Base-by-base conservation (phyloP, 768 basidiomycete genomes). In the Auriscalpium microsporum region DNA sequence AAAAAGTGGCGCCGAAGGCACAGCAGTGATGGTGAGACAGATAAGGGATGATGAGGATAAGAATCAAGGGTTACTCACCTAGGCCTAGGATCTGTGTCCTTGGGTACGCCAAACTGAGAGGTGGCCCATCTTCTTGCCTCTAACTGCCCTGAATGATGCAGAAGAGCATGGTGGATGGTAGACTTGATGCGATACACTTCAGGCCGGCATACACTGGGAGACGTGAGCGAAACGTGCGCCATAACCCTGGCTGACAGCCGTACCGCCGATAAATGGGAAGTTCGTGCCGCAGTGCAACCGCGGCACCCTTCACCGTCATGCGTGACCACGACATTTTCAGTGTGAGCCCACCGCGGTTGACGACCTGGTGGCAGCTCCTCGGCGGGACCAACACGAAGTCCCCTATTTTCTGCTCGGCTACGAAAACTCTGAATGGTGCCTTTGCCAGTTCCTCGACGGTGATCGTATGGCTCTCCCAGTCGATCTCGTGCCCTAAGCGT, bases 291-390 rank as follows among this genome's bases (percentile, higher is more conserved):
- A 86, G 72, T 3, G 89, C 86, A 0, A 74, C 72, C 42, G 68
- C 65, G 13, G 90, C 66, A 4, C 87, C 84, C 48, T 71, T 65
- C 28, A 86, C 62, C 8, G 87, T 85, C 88, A 93, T 91, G 47
- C 90, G 75, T 1, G 89, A 91, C 90, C 90, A 93, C 1, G 87
- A 86, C 4, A 83, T 82, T 69, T 93, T 93, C 66, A 91, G 74
- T 0, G 87, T 89, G 21, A 93, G 76, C 11, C 90, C 89, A 21
- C 90, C 87, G 48, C 72, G 71, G 61, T 93, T 93, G 23, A 92
- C 76, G 4, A 91, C 90, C 65, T 93, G 90, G 68, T 93, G 90
- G 54, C 84, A 88, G 58, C 85, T 85, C 57, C 85, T 75, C 21
- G 87, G 85, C 14, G 90, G 90, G 17, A 93, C 87, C 17, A 91